Evolutionary conservation across 2,329 filamentous ascomycete genomes (phyloP).

Genomic region (Aureobasidium uvarum): DNA sequence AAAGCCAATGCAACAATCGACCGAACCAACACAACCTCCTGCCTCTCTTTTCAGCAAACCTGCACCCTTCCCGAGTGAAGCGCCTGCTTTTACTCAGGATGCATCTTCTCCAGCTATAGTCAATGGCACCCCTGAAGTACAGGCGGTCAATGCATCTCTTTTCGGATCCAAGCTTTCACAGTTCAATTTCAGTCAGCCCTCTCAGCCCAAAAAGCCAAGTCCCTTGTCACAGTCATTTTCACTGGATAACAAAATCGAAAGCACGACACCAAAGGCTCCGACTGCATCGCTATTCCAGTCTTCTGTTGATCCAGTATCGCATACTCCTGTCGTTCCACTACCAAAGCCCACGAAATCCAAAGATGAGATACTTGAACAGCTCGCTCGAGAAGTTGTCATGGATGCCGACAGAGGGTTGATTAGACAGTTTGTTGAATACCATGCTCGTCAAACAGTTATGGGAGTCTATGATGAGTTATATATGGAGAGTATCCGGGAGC

Average conservation of each 20-base stretch:
- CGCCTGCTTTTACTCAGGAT: not conserved
- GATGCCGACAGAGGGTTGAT: constrained; percentile 44
- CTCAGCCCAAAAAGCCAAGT: constrained; percentile 37
- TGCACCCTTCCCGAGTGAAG: not conserved
- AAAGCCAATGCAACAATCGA: constrained; percentile 8
- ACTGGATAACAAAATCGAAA: not conserved
- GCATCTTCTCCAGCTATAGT: not conserved
- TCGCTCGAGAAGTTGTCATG: constrained; percentile 43
- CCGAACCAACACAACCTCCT: not conserved
- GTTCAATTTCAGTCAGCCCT: constrained; percentile 27
- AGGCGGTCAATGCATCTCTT: not conserved
- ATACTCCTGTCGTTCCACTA: constrained; percentile 24
- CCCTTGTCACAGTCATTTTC: constrained; percentile 37
- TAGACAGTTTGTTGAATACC: constrained; percentile 47
- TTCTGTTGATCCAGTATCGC: constrained; percentile 16
- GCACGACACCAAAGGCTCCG: not conserved
- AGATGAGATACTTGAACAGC: constrained; percentile 32
- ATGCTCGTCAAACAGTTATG: constrained; percentile 39
- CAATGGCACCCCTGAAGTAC: not conserved
- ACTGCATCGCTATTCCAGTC: not conserved
- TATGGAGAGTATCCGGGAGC: constrained; percentile 34
- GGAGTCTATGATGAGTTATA: constrained; percentile 38
- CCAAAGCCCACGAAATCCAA: constrained; percentile 20
- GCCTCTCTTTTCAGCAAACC: not conserved
- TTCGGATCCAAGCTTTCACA: constrained; percentile 18